Percentiles rank a stretch among this genome's conserved stretches.
Evolutionary conservation across 441 rosid species (phyloP).

Genomic region (Populus hybrid): DNA sequence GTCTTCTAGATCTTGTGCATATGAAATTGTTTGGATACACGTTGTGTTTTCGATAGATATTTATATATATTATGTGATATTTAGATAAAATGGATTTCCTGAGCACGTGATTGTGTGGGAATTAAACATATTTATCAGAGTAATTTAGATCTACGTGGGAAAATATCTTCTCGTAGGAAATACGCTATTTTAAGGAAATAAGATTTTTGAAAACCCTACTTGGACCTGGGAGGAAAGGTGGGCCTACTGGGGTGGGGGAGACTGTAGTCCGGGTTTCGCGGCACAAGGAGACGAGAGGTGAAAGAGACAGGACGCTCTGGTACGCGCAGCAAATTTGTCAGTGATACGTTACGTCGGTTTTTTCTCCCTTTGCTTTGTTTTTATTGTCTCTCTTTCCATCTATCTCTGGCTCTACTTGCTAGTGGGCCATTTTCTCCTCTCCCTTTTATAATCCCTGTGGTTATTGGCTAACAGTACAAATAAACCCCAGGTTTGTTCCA

Average conservation of each 20-base stretch:
- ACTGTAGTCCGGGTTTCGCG: slow-evolving; percentile 63
- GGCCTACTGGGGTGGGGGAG: slow-evolving; percentile 20
- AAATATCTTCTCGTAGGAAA: too few relatives aligned
- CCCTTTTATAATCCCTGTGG: background rate
- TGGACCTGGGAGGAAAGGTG: background rate
- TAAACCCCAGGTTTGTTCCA: background rate
- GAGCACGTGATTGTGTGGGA: too few relatives aligned
- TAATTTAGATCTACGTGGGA: too few relatives aligned
- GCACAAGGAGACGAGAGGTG: slow-evolving; percentile 39
- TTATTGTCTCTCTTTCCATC: background rate
- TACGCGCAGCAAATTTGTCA: slow-evolving; percentile 24
- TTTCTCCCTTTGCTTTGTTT: background rate
- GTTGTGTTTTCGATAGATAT: too few relatives aligned
- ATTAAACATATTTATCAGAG: too few relatives aligned
- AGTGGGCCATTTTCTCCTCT: background rate
- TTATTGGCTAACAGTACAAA: background rate
- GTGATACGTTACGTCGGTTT: slow-evolving; percentile 43
- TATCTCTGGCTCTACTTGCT: background rate
- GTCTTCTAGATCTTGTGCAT: too few relatives aligned
- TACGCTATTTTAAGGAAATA: too few relatives aligned
- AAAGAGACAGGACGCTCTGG: slow-evolving; percentile 41
- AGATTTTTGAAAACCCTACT: too few relatives aligned
- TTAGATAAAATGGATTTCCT: too few relatives aligned
- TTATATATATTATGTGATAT: too few relatives aligned
- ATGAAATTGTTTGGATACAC: too few relatives aligned